Percentiles rank a stretch among this genome's conserved stretches.
Conservation (phyloP, 129 eudicot genomes). For the Flaveria robusta region DNA sequence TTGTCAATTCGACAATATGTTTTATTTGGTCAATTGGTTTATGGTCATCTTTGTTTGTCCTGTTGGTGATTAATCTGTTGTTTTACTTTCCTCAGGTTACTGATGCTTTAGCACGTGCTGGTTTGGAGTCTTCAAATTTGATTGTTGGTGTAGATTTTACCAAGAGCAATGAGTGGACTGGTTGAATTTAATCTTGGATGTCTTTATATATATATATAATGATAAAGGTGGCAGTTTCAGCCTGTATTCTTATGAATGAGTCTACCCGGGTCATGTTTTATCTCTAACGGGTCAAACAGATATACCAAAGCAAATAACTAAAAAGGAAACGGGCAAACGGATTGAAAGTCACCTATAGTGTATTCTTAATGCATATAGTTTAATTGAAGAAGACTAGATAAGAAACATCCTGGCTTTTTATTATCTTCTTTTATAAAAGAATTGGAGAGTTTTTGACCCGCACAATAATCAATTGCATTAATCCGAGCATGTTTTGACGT, state of each 20-base stretch:
- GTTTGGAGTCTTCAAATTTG: constrained; percentile 88
- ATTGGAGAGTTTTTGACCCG: not conserved
- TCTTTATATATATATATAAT: not conserved
- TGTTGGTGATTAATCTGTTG: not conserved
- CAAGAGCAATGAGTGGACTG: constrained; percentile 99
- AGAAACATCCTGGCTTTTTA: not conserved
- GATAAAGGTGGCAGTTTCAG: constrained; percentile 8
- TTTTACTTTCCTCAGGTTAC: constrained; percentile 55
- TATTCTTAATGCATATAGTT: not conserved
- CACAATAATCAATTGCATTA: not conserved
- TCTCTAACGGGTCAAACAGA: not conserved
- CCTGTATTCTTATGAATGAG: not conserved
- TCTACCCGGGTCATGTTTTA: not conserved
- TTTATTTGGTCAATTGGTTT: not conserved
- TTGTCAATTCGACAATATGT: not conserved
- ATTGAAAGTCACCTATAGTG: not conserved
- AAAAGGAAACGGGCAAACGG: not conserved
- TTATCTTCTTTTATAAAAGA: not conserved
- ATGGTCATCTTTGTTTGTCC: not conserved
- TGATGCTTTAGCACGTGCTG: constrained; percentile 82
- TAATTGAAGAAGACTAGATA: not conserved
- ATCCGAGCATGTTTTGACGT: not conserved
- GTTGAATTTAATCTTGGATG: constrained; percentile 32
- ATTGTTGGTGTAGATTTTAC: constrained; percentile 95
- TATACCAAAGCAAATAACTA: not conserved